Percentiles rank a stretch among this genome's conserved stretches.
These are phyloP conservation scores for Diaporthe humulicola DNA, from an alignment of 2,329 filamentous ascomycete species.

Conservation along the genomic window DNA sequence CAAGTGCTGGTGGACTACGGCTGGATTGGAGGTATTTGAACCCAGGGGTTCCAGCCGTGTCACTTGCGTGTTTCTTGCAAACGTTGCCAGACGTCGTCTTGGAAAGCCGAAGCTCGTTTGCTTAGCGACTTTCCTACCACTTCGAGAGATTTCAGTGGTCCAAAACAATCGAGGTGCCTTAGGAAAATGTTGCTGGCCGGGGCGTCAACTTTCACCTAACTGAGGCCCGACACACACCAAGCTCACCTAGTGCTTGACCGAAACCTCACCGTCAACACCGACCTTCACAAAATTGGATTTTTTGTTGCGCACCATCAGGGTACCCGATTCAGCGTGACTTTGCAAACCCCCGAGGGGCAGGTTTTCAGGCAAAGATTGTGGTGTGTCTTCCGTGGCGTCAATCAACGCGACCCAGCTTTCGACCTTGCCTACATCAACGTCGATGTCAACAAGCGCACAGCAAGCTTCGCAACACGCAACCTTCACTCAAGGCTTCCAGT, in stretches of 20 bases:
- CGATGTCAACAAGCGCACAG: conserved; percentile 17
- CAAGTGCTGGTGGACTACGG: conserved; percentile 3
- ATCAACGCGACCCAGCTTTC: conserved; percentile 8
- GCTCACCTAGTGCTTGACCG: conserved; percentile 2
- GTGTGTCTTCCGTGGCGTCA: not conserved
- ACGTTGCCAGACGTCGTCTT: not conserved
- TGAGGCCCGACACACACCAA: not conserved
- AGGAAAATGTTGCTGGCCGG: not conserved
- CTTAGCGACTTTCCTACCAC: not conserved
- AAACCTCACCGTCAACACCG: not conserved
- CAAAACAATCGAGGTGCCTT: not conserved
- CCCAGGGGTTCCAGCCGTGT: not conserved
- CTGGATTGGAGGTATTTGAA: conserved; percentile 4
- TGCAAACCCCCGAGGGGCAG: not conserved
- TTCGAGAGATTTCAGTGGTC: not conserved
- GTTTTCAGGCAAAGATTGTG: not conserved
- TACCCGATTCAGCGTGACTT: not conserved
- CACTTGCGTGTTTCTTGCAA: conserved; percentile 3
- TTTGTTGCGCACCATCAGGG: not conserved
- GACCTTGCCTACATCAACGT: not conserved
- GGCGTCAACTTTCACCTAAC: not conserved
- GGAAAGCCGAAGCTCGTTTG: not conserved
- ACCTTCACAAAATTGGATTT: not conserved
- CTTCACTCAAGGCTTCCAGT: not conserved
- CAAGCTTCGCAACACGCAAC: not conserved